phyloP scores from a whole-genome alignment of 2,329 filamentous ascomycete genomes.

The Peltaster fructicola region DNA sequence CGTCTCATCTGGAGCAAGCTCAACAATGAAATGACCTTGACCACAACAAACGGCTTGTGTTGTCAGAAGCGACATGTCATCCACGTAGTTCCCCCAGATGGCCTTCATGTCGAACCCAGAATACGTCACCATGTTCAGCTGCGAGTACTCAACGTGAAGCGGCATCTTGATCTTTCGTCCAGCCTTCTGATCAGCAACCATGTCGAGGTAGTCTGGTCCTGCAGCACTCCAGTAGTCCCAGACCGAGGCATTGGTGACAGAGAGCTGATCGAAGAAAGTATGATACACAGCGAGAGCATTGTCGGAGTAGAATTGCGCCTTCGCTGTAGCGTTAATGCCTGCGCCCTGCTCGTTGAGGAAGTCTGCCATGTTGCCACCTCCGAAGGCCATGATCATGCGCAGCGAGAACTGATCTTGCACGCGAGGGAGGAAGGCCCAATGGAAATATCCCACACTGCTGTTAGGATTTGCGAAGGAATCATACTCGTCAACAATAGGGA shows the following conservation, averaged over 20 bases:
- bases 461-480: slow-evolving; percentile 4
- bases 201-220: slow-evolving; percentile 3
- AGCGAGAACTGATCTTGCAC: slow-evolving; percentile 4
- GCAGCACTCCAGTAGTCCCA: slow-evolving; percentile 4
- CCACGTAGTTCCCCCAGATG: slow-evolving; percentile 4
- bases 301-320: slow-evolving; percentile 3
- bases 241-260: slow-evolving; percentile 6
- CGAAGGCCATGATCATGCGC: slow-evolving; percentile 6
- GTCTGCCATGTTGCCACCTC: slow-evolving; percentile 4
- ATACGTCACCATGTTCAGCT: slow-evolving; percentile 4
- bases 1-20: no score
- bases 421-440: slow-evolving; percentile 4
- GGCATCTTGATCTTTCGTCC: slow-evolving; percentile 5
- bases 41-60: no score
- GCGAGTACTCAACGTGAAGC: slow-evolving; percentile 4
- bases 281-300: slow-evolving; percentile 3
- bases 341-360: slow-evolving; percentile 1
- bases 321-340: slow-evolving; percentile 3
- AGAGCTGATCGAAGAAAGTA: slow-evolving; percentile 6
- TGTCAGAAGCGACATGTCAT: no score
- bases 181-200: slow-evolving; percentile 3
- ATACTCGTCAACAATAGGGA: slow-evolving; percentile 5
- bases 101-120: slow-evolving; percentile 3
- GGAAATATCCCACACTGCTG: slow-evolving; percentile 4
- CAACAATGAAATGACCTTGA: no score